Evolutionary conservation across 306 rosid species (phyloP), one percentile per base, ranked within the genome.

Genomic region (Medicago lupulina): DNA sequence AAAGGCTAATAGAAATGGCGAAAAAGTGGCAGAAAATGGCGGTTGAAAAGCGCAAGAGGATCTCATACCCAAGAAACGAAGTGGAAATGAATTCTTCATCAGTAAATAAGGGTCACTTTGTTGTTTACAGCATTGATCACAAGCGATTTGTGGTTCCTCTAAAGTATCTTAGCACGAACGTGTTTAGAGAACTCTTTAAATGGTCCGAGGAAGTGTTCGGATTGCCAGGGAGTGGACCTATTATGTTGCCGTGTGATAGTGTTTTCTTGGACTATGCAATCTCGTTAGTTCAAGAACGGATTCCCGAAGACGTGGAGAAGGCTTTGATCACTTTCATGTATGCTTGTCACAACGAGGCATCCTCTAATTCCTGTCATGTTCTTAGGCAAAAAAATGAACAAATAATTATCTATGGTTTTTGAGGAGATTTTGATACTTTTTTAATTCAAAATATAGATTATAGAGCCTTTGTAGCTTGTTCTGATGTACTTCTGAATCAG

Each of bases 131-230:
- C 67, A 4, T 72, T 0, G 82, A 84, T 38, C 51, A 39, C 0
- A 77, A 73, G 67, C 62, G 85, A 55, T 84, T 84, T 6, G 75
- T 13, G 75, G 47, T 84, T 60, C 85, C 85, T 1, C 64, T 84
- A 0, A 71, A 77, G 54, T 80, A 67, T 51, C 77, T 84, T 7
- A 80, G 60, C 75, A 80, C 63, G 0, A 73, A 61, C 4, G 44
- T 84, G 16, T 81, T 84, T 19, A 80, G 9, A 31, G 87, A 84
- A 19, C 80, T 84, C 3, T 64, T 84, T 1, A 80, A 63, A 19
- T 84, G 77, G 87, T 80, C 84, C 0, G 87, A 80, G 39, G 82
- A 84, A 67, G 85, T 73, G 80, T 80, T 73, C 36, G 85, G 85
- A 12, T 46, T 80, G 13, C 55, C 80, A 0, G 9, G 39, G 0